Base-by-base conservation (phyloP, 495 filamentous ascomycete species). In the Bathelium albidoporum region DNA sequence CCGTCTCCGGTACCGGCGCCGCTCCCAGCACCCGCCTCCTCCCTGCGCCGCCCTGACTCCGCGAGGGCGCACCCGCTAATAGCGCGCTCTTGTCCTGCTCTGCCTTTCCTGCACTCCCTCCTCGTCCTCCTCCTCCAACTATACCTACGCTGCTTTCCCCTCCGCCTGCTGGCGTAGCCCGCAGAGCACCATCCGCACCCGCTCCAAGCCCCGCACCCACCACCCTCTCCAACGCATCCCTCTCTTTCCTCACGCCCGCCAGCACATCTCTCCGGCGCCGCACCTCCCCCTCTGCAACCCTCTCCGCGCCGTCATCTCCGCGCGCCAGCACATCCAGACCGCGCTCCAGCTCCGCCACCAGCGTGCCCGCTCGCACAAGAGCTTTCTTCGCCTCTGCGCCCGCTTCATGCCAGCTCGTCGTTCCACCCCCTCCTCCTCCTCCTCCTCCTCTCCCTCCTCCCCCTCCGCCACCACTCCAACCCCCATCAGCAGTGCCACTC, bases 231-330 rank as follows among this genome's bases (percentile, higher is more conserved):
- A 97, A 70, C 7, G 89, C 90, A 63, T 96, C 92, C 62, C 85
- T 84, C 76, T 97, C 94, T 71, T 89, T 89, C 72, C 84, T 79
- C 32, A 89, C 89, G 49, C 84, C 85, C 2, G 83, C 81, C 7
- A 99, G 73, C 60, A 96, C 73, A 74, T 97, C 95, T 62, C 82
- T 83, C 62, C 94, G 75, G 31, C 95, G 77, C 26, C 91, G 81
- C 5, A 95, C 71, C 78, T 98, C 94, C n/a, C 94, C 94, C 0
- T 94, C 89, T 1, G 90, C 89, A 1, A 96, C 72, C 60, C 76
- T 78, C 44, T 71, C 74, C 67, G 34, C 69, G 71, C 65, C 73
- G 68, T 60, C 72, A 72, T 59, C 73, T 70, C 49, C 73, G 75
- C 14, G 64, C 61, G 29, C 63, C 59, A 81, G 65, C 59, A 77